These are phyloP conservation scores for Rubroshorea leprosula DNA, from an alignment of 345 rosid genomes.

Conservation along the genomic window DNA sequence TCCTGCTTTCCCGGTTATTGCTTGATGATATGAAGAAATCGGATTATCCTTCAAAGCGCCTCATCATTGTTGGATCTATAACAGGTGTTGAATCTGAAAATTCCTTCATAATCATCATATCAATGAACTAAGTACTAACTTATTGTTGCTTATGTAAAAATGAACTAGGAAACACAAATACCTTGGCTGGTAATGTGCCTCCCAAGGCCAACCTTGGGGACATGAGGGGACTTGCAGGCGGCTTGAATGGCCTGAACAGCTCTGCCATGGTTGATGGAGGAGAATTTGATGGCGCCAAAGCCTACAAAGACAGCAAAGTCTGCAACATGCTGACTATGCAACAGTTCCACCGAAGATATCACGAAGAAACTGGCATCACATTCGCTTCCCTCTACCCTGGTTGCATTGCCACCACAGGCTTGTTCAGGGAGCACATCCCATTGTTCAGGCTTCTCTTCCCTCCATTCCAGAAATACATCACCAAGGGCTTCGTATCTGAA, in stretches of 20 bases:
- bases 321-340: slow-evolving; percentile 98
- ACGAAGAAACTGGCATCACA: slow-evolving; percentile 76
- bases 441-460: slow-evolving; percentile 87
- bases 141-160: background rate
- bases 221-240: slow-evolving; percentile 83
- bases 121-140: slow-evolving; percentile 7
- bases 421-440: slow-evolving; percentile 96
- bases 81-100: slow-evolving; percentile 45
- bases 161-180: slow-evolving; percentile 77
- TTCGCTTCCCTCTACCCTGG: slow-evolving; percentile 97
- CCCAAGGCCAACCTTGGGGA: slow-evolving; percentile 96
- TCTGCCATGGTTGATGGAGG: slow-evolving; percentile 95
- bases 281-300: slow-evolving; percentile 89
- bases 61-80: slow-evolving; percentile 92
- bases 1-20: slow-evolving; percentile 74
- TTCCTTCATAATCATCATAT: background rate
- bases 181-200: slow-evolving; percentile 97
- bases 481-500: slow-evolving; percentile 92
- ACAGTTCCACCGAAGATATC: slow-evolving; percentile 89
- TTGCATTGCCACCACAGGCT: slow-evolving; percentile 94
- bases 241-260: slow-evolving; percentile 65
- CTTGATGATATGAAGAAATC: slow-evolving; percentile 75
- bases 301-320: slow-evolving; percentile 98
- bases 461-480: slow-evolving; percentile 95
- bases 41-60: slow-evolving; percentile 80